A percentile compares a stretch with the other conserved stretches of the same genome.
phyloP scores from a whole-genome alignment of 768 basidiomycete genomes.

The Serendipita sp. region DNA sequence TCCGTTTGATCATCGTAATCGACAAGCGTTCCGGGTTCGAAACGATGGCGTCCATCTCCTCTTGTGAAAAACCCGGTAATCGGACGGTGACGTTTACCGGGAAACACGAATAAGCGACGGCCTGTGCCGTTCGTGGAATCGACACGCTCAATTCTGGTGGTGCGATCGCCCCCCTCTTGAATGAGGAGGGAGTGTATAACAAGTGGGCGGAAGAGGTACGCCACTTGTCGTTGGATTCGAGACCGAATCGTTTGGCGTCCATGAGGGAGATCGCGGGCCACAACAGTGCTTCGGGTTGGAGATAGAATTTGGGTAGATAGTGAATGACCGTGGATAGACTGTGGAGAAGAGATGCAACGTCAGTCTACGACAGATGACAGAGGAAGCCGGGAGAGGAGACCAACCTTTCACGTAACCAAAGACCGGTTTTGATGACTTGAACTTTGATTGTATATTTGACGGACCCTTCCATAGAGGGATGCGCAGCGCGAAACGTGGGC shows the following conservation, averaged over 20 bases:
- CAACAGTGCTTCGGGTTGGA: not conserved
- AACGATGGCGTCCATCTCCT: not conserved
- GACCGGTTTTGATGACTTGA: not conserved
- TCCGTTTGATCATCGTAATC: not conserved
- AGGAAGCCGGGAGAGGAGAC: not conserved
- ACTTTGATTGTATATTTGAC: not conserved
- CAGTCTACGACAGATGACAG: not conserved
- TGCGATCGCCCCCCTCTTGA: no score
- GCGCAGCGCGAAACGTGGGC: not conserved
- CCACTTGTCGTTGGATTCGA: not conserved
- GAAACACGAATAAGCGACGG: not conserved
- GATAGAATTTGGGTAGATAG: conserved; percentile 4
- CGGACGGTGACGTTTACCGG: not conserved
- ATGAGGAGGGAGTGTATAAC: not conserved
- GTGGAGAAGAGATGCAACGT: not conserved
- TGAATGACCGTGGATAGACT: not conserved
- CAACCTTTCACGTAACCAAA: not conserved
- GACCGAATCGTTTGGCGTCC: conserved; percentile 5
- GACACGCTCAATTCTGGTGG: not conserved
- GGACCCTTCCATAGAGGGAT: not conserved
- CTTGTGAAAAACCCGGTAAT: not conserved
- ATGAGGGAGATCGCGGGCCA: not conserved
- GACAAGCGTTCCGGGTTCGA: not conserved
- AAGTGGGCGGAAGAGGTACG: not conserved
- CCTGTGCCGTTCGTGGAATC: not conserved